These are phyloP conservation scores for Metschnikowia baotianmanensis DNA, from an alignment of 805 yeast genomes.

Conservation along the genomic window DNA sequence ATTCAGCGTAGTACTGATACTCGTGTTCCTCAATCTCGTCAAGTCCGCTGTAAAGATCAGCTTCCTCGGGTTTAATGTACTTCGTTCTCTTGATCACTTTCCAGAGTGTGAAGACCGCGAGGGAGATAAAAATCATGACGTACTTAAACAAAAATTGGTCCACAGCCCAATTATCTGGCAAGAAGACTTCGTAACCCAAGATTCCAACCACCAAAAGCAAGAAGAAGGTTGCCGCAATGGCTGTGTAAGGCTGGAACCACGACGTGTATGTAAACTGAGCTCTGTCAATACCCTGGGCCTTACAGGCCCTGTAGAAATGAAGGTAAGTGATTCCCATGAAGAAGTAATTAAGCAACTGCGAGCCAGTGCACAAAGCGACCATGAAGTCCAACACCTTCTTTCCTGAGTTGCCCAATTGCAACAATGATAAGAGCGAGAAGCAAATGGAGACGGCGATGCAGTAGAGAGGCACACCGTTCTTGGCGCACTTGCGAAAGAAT, in stretches of 20 bases:
- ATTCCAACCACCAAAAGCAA: slow-evolving; percentile 47
- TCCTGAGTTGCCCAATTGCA: slow-evolving; percentile 20
- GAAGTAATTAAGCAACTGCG: slow-evolving; percentile 22
- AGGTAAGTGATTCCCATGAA: slow-evolving; percentile 21
- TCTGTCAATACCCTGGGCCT: slow-evolving; percentile 32
- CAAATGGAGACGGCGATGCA: slow-evolving; percentile 19
- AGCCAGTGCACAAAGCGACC: slow-evolving; percentile 24
- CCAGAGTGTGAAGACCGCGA: slow-evolving; percentile 35
- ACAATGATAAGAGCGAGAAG: slow-evolving; percentile 21
- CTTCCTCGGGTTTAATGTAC: slow-evolving; percentile 41
- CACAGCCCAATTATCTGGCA: slow-evolving; percentile 62
- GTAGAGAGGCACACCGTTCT: slow-evolving; percentile 20
- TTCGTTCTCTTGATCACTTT: slow-evolving; percentile 37
- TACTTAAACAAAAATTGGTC: slow-evolving; percentile 66
- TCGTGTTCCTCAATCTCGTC: slow-evolving; percentile 52
- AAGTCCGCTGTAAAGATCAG: slow-evolving; percentile 45
- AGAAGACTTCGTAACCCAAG: slow-evolving; percentile 69
- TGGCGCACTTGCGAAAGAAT: slow-evolving; percentile 17
- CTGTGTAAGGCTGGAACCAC: slow-evolving; percentile 45
- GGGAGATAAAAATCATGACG: slow-evolving; percentile 58
- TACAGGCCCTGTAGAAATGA: slow-evolving; percentile 23
- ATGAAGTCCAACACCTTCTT: slow-evolving; percentile 19
- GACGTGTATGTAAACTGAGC: slow-evolving; percentile 38
- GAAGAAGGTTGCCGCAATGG: slow-evolving; percentile 29
- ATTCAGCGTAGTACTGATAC: slow-evolving; percentile 35